Conservation (phyloP, 495 filamentous ascomycete genomes). For the Xylaria flabelliformis region DNA sequence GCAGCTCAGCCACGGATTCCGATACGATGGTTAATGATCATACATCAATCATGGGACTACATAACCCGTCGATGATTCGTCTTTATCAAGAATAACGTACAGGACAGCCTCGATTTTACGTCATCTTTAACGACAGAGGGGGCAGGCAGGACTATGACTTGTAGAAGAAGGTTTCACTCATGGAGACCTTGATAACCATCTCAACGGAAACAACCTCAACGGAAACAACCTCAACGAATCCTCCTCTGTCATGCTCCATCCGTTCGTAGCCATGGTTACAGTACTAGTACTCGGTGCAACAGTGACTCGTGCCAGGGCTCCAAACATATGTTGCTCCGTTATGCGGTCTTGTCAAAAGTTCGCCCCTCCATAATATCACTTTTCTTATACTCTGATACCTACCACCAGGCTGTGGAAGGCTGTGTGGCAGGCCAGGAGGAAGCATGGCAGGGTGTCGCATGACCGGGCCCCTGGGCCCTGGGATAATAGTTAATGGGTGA, state of each 20-base stretch:
- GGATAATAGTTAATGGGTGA: background rate
- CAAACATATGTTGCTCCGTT: background rate
- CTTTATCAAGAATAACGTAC: background rate
- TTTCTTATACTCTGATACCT: background rate
- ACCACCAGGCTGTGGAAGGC: background rate
- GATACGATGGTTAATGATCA: background rate
- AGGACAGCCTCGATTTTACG: no score
- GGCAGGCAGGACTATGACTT: background rate
- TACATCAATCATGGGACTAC: background rate
- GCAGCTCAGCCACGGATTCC: conserved; percentile 13
- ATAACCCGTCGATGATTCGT: background rate
- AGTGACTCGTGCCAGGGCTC: background rate
- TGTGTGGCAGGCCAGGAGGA: no score
- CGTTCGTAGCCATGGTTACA: no score
- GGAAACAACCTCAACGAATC: no score
- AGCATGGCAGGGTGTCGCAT: conserved; percentile 4
- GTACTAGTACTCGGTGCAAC: background rate
- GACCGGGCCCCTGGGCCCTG: background rate
- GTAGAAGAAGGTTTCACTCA: background rate
- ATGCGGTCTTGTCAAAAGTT: conserved; percentile 12
- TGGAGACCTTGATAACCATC: background rate
- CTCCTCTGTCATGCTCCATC: background rate
- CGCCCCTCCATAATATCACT: background rate
- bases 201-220: no score
- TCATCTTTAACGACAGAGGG: no score